These are phyloP conservation scores for Saccharomycopsis sp. DNA, from an alignment of 805 yeast genomes.

Conservation along the genomic window DNA sequence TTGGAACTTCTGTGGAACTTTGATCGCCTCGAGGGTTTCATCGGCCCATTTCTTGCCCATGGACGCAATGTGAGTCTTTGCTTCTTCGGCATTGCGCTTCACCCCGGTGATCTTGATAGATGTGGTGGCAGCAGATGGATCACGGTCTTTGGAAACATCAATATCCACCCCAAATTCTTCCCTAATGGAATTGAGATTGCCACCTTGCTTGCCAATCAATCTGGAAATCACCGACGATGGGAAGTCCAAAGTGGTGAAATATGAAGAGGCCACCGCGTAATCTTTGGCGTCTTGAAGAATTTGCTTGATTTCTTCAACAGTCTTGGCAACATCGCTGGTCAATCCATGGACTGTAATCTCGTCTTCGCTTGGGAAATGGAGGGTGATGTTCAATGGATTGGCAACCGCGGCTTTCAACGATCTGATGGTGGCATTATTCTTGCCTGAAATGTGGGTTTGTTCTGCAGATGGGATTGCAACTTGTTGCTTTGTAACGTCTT, in stretches of 20 bases:
- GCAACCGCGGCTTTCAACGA: slow-evolving; percentile 29
- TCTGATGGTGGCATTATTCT: slow-evolving; percentile 49
- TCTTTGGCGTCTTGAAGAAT: slow-evolving; percentile 49
- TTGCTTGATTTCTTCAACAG: slow-evolving; percentile 41
- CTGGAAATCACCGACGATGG: slow-evolving; percentile 65
- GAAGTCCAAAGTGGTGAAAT: slow-evolving; percentile 42
- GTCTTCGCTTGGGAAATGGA: slow-evolving; percentile 42
- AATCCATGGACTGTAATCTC: slow-evolving; percentile 64
- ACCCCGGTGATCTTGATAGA: slow-evolving; percentile 64
- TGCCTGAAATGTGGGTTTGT: slow-evolving; percentile 55
- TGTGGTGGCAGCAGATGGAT: slow-evolving; percentile 32
- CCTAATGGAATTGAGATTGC: slow-evolving; percentile 55
- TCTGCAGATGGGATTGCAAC: slow-evolving; percentile 44
- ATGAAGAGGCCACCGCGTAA: slow-evolving; percentile 37
- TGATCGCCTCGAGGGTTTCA: slow-evolving; percentile 54
- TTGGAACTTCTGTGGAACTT: slow-evolving; percentile 71
- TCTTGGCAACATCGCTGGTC: slow-evolving; percentile 48
- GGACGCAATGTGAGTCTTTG: slow-evolving; percentile 47
- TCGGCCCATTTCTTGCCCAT: slow-evolving; percentile 75
- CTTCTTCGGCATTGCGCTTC: slow-evolving; percentile 67
- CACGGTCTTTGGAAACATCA: slow-evolving; percentile 55
- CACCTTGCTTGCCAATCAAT: slow-evolving; percentile 85
- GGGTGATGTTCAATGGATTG: slow-evolving; percentile 36
- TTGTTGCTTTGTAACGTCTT: slow-evolving; percentile 40
- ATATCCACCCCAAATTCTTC: slow-evolving; percentile 69